These are phyloP conservation scores for Colletotrichum melonis DNA, from an alignment of 2,329 filamentous ascomycete genomes.

Conservation along the genomic window DNA sequence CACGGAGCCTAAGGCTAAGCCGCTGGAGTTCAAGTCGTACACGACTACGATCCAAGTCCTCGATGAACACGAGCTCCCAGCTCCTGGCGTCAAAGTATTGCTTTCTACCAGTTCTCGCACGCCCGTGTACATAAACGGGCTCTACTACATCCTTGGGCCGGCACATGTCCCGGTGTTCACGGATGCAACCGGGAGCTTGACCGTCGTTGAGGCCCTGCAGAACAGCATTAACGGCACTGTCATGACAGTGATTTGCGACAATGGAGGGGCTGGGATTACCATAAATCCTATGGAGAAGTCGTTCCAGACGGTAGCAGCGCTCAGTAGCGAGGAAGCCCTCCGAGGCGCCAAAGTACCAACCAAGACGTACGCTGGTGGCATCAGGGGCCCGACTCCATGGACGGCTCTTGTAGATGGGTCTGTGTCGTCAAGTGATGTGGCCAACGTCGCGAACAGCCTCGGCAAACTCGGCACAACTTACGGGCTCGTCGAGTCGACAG, in stretches of 20 bases:
- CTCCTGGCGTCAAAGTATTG: background rate
- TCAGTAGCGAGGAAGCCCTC: background rate
- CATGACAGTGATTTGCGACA: background rate
- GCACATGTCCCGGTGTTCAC: background rate
- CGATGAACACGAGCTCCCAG: background rate
- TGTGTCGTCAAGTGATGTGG: background rate
- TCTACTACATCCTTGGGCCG: background rate
- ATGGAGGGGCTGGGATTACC: background rate
- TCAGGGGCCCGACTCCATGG: background rate
- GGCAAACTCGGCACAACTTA: background rate
- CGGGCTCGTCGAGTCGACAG: background rate
- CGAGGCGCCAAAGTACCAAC: background rate
- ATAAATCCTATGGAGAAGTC: background rate
- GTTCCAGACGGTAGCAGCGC: background rate
- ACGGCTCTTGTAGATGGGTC: background rate
- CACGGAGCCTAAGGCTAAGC: accelerated
- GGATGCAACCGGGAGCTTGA: background rate
- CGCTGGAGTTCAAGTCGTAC: background rate
- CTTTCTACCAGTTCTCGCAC: background rate
- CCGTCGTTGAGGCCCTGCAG: background rate
- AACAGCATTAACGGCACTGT: background rate
- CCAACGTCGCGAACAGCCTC: background rate
- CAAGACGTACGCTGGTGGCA: background rate
- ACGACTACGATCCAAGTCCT: background rate
- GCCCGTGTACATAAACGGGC: background rate